These are phyloP conservation scores for Leishmania martiniquensis DNA, from an alignment of 208 protist genomes.

Conservation along the genomic window DNA sequence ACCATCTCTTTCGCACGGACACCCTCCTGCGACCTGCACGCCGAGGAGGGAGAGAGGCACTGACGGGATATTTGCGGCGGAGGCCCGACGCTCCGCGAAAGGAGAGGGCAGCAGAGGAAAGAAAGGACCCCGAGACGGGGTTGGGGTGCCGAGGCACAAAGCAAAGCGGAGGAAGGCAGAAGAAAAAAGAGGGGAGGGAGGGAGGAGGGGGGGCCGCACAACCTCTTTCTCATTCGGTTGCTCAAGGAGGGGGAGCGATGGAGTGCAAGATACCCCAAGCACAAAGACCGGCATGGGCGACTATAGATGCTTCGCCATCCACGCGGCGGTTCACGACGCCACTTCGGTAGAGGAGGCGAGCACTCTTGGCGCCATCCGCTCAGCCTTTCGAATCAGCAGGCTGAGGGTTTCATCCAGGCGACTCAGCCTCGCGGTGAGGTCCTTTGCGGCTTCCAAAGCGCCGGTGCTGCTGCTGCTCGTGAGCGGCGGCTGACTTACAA, in stretches of 20 bases:
- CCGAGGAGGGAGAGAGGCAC: too few relatives aligned
- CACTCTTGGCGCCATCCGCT: constrained; percentile 20
- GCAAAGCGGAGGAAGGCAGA: too few relatives aligned
- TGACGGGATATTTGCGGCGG: too few relatives aligned
- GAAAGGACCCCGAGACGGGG: too few relatives aligned
- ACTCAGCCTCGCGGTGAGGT: constrained; percentile 24
- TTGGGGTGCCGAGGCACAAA: too few relatives aligned
- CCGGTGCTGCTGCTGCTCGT: not conserved
- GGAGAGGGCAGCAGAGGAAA: not conserved
- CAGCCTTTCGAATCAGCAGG: constrained; percentile 35
- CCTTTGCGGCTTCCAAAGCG: not conserved
- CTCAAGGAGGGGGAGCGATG: not conserved
- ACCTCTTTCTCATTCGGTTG: not conserved
- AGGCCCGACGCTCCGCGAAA: too few relatives aligned
- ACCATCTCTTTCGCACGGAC: too few relatives aligned
- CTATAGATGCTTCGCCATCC: not conserved
- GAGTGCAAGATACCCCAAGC: not conserved
- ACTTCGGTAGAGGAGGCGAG: constrained; percentile 28
- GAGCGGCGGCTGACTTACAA: not conserved
- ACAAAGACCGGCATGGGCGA: not conserved
- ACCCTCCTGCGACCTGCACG: too few relatives aligned
- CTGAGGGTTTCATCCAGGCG: constrained; percentile 34
- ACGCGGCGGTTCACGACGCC: constrained; percentile 10
- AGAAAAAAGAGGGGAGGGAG: not conserved
- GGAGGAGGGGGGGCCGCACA: not conserved